Evolutionary conservation across 2,329 filamentous ascomycete species (phyloP), one percentile per base, ranked within the genome.

Genomic region (Cercospora zeina): DNA sequence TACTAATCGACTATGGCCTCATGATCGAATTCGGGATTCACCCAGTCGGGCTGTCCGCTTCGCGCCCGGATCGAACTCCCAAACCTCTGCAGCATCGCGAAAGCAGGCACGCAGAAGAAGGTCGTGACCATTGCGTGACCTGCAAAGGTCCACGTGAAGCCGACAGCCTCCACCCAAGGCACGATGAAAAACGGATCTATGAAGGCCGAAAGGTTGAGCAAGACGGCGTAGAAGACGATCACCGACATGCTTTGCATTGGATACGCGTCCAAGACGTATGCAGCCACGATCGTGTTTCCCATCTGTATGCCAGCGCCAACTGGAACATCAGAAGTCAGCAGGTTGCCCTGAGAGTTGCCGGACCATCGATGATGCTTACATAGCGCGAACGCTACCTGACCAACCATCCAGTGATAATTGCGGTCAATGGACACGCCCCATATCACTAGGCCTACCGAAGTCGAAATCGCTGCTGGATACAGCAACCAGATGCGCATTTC

Each of bases 171-270:
- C 14, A 66, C 42, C 64, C 64, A 66, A 0, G 57, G 58, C 34
- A 62, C 59, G 24, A 66, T 66, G 54, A 66, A 66, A 62, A 66
- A 66, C 1, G 64, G 64, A 24, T 66, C 64, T 8, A 66, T 39
- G 27, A 66, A 66, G 1, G 64, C 64, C 7, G 61, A 64, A 14
- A 66, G 47, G 16, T 66, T 66, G 49, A 66, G 64, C 31, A 64
- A 42, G 16, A 66, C 64, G 14, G 64, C 55, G 50, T 66, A 66
- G 59, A 66, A 66, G 21, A 66, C 64, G 24, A 64, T 34, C 11
- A 66, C 62, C 8, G 64, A 66, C 64, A 66, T 66, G 54, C 64
- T 66, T 42, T 66, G 64, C 36, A 62, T 13, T 4, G 64, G 64
- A 37, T 66, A 66, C 39, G 62, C 62, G 21, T 66, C 64, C 47